Evolutionary conservation across 2,329 filamentous ascomycete genomes (phyloP).

Genomic region (Aspergillus caelatus): DNA sequence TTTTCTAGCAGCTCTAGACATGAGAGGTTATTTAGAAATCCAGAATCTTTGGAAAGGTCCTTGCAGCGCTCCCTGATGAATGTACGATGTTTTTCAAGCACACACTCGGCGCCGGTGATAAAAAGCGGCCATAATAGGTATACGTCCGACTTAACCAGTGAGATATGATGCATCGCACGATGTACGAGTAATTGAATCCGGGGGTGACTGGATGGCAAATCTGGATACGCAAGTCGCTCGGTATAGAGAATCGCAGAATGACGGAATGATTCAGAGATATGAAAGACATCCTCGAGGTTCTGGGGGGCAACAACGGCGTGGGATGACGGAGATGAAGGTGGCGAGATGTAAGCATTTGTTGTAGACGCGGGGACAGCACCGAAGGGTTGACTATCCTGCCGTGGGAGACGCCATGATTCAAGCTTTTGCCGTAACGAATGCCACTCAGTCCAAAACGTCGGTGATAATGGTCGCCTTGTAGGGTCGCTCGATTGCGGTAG

Average conservation of each 20-base stretch:
- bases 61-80: slow-evolving; percentile 79
- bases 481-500: slow-evolving; percentile 25
- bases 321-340: slow-evolving; percentile 29
- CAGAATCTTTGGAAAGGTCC: slow-evolving; percentile 84
- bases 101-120: slow-evolving; percentile 85
- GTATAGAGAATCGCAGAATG: slow-evolving; percentile 88
- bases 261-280: slow-evolving; percentile 87
- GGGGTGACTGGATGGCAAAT: slow-evolving; percentile 70
- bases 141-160: slow-evolving; percentile 78
- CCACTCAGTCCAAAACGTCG: slow-evolving; percentile 82
- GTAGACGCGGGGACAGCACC: slow-evolving; percentile 15
- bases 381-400: slow-evolving; percentile 20
- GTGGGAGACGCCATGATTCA: slow-evolving; percentile 74
- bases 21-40: slow-evolving; percentile 90
- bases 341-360: slow-evolving; percentile 32
- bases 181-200: slow-evolving; percentile 83
- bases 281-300: slow-evolving; percentile 73
- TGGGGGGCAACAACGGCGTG: slow-evolving; percentile 50
- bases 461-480: slow-evolving; percentile 24
- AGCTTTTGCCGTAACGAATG: slow-evolving; percentile 74
- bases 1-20: slow-evolving; percentile 83
- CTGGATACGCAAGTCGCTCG: slow-evolving; percentile 79
- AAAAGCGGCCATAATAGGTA: slow-evolving; percentile 94
- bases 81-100: slow-evolving; percentile 75
- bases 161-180: slow-evolving; percentile 81